These are phyloP conservation scores for Xylaria venustula DNA, from an alignment of 495 filamentous ascomycete species.

Conservation along the genomic window DNA sequence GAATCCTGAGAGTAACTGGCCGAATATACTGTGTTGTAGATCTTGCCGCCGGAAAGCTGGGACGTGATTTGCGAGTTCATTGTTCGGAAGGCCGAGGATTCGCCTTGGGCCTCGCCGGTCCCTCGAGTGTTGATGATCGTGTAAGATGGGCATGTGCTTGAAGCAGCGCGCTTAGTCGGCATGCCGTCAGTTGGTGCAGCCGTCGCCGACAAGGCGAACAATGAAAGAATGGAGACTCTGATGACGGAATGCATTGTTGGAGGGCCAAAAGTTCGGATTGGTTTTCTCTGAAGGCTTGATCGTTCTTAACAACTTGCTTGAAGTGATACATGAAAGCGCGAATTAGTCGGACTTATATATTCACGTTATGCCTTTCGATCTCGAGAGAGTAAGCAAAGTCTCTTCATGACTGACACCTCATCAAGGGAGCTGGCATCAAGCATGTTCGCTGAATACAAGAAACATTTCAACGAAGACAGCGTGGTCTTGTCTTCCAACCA, in stretches of 20 bases:
- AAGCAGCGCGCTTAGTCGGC: not conserved
- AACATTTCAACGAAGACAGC: too few species aligned
- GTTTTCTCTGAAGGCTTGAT: not conserved
- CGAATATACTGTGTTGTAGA: constrained; percentile 6
- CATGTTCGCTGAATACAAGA: too few species aligned
- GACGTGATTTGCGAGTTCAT: constrained; percentile 6
- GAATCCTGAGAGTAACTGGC: constrained; percentile 1
- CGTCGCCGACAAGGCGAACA: not conserved
- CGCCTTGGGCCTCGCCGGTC: not conserved
- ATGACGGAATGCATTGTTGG: not conserved
- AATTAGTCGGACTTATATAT: not conserved
- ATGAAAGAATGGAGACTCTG: not conserved
- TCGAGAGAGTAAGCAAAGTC: too few species aligned
- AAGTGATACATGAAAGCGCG: not conserved
- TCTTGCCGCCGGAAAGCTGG: not conserved
- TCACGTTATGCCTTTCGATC: not conserved
- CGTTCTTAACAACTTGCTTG: not conserved
- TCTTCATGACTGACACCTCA: too few species aligned
- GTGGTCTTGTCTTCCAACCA: too few species aligned
- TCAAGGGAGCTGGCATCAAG: too few species aligned
- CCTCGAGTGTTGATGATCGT: constrained; percentile 10
- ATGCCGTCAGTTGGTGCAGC: not conserved
- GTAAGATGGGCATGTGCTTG: not conserved
- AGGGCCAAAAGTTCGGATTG: too few species aligned
- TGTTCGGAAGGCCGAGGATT: constrained; percentile 1